phyloP scores from a whole-genome alignment of 352 stramenopile species.

The Phytophthora quininea region DNA sequence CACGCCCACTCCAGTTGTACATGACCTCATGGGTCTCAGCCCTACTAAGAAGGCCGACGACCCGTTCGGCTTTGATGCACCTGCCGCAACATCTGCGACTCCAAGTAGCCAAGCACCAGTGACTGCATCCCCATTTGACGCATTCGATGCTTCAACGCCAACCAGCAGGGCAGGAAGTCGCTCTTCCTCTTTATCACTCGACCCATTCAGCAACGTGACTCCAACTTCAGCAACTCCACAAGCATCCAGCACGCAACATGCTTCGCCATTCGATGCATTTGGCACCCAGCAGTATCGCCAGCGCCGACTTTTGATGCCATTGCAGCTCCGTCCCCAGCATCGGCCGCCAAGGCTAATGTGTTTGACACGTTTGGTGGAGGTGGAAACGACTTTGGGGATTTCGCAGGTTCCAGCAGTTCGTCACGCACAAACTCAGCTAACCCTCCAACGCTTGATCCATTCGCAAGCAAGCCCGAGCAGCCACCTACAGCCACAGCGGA shows the following conservation, averaged over 20 bases:
- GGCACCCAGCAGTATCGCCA: constrained; percentile 21
- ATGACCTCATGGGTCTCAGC: constrained; percentile 77
- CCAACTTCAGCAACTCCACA: constrained; percentile 18
- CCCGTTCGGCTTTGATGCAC: constrained; percentile 62
- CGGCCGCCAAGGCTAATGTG: constrained; percentile 23
- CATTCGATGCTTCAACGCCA: constrained; percentile 38
- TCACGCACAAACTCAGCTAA: constrained; percentile 38
- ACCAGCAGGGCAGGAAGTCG: constrained; percentile 22
- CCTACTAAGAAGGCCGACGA: constrained; percentile 47
- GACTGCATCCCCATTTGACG: constrained; percentile 47
- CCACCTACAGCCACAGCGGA: constrained; percentile 31
- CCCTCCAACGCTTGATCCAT: constrained; percentile 35
- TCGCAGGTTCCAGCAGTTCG: constrained; percentile 31
- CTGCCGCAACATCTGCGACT: constrained; percentile 26
- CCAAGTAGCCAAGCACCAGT: constrained; percentile 14
- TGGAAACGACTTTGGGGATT: constrained; percentile 40
- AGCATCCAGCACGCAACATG: constrained; percentile 17
- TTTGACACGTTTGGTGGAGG: constrained; percentile 48
- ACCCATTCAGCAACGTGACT: constrained; percentile 43
- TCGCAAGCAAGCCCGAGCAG: constrained; percentile 23
- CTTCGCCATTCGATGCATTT: constrained; percentile 54
- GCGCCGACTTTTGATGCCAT: constrained; percentile 44
- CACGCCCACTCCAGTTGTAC: constrained; percentile 32
- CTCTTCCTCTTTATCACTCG: constrained; percentile 33
- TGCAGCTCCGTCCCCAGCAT: constrained; percentile 30